Conservation (phyloP, 2,329 filamentous ascomycete genomes). For the Scytalidium sp. region DNA sequence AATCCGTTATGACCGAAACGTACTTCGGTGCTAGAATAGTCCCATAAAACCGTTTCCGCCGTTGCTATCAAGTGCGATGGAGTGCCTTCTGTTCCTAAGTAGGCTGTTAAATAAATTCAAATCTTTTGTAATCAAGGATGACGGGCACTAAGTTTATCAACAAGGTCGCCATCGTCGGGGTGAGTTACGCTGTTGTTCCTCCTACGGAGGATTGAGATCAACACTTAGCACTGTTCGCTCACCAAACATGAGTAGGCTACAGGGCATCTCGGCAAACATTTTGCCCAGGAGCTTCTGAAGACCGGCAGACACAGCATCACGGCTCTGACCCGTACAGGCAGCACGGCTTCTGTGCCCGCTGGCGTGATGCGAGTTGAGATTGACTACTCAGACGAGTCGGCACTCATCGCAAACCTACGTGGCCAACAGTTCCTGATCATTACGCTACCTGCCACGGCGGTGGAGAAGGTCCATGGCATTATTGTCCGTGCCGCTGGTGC, state of each 20-base stretch:
- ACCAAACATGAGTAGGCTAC: constrained; percentile 31
- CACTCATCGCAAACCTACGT: constrained; percentile 45
- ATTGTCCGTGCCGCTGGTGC: constrained; percentile 52
- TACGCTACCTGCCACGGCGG: constrained; percentile 41
- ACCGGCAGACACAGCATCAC: constrained; percentile 44
- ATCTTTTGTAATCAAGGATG: too few relatives aligned
- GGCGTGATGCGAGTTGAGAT: constrained; percentile 40
- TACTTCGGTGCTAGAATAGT: too few relatives aligned
- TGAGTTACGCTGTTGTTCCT: too few relatives aligned
- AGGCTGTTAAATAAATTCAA: too few relatives aligned
- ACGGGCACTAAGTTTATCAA: too few relatives aligned
- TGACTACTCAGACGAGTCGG: constrained; percentile 39
- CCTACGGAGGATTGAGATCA: too few relatives aligned
- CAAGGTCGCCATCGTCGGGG: too few relatives aligned
- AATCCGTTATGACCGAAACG: too few relatives aligned
- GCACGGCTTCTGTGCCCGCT: constrained; percentile 31
- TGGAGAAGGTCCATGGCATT: constrained; percentile 42
- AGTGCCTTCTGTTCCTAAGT: too few relatives aligned
- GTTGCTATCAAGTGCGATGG: too few relatives aligned
- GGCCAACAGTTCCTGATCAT: constrained; percentile 56
- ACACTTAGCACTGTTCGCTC: too few relatives aligned
- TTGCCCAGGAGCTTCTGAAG: constrained; percentile 26
- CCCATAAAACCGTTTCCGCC: too few relatives aligned
- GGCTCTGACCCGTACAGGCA: constrained; percentile 43
- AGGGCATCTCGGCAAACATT: constrained; percentile 36